phyloP scores from a whole-genome alignment of 108 stramenopile species.

The Cyclotella atomus region DNA sequence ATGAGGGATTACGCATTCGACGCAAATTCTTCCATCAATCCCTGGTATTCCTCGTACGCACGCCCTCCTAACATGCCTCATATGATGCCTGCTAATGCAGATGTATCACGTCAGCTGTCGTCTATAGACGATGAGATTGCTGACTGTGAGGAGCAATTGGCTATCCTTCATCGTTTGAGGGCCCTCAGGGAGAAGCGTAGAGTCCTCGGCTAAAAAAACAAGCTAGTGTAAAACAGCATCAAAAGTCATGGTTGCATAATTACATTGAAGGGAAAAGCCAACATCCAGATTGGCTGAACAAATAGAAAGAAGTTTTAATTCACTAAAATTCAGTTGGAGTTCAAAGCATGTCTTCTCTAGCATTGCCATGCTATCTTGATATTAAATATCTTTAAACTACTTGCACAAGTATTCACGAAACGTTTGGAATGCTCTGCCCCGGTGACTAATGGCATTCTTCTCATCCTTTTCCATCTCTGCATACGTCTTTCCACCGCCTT shows the following conservation, averaged over 20 bases:
- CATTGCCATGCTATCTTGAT: too few species aligned
- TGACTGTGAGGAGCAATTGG: slow-evolving; percentile 5
- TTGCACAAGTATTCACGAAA: slow-evolving; percentile 48
- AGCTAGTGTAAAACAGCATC: too few species aligned
- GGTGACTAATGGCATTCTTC: slow-evolving; percentile 89
- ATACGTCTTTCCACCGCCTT: slow-evolving; percentile 65
- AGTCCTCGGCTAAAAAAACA: too few species aligned
- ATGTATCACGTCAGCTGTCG: not conserved
- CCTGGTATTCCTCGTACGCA: too few species aligned
- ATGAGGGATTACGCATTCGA: not conserved
- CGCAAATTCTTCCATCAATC: too few species aligned
- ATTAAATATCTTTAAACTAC: too few species aligned
- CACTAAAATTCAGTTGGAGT: too few species aligned
- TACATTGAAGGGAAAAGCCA: too few species aligned
- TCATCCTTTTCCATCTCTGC: slow-evolving; percentile 89
- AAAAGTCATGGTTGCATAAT: too few species aligned
- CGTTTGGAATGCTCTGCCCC: slow-evolving; percentile 69
- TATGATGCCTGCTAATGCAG: not conserved
- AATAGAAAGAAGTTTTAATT: too few species aligned
- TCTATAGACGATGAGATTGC: not conserved
- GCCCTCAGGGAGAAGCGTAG: slow-evolving; percentile 2
- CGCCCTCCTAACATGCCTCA: not conserved
- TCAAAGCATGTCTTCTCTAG: too few species aligned
- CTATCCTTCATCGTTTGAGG: slow-evolving; percentile 12
- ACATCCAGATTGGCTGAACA: too few species aligned